Evolutionary conservation across 305 asterid species (phyloP), one percentile per base, ranked within the genome.

Genomic region (Petunia hybrid): DNA sequence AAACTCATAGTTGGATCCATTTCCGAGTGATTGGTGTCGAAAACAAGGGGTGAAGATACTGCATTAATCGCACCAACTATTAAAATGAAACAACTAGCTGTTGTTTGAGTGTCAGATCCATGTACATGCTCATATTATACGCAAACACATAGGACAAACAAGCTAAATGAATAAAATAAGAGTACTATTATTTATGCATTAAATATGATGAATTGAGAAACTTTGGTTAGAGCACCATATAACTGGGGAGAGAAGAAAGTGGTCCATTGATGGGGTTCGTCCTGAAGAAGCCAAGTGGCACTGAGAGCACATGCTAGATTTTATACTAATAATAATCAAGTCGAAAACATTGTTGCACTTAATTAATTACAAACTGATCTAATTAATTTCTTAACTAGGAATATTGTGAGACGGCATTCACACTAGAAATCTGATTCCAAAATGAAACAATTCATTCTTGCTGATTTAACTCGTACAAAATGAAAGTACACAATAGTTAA

Each of bases 81-180:
- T 48, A 9, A 8, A 10, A 35, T 48, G 62, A 2, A 73, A 73
- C 62, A 51, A 62, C 62, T 73, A 40, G 7, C 59, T 40, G 45
- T 73, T 51, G n/a, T 65, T 71, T 3, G 61, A 48, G 61, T 10
- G 45, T 71, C 45, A 71, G 62, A 71, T 48, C 48, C 43, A 46
- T 43, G 38, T 68, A 66, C 73, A 13, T 65, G 8, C 3, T 42
- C 43, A 13, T 22, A 70, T 31, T 48, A 48, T 10, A 48, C 5
- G 10, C 31, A 71, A 71, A 46, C 77, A 71, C 41, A 71, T 46
- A 48, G 40, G 78, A 71, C 78, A 71, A 71, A 39, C 13, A 38
- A 70, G 40, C 31, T 0, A n/a, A n/a, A 42, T 70, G 56, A 43
- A 1, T 69, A 42, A 51, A 51, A 51, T 13, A 65, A 16, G 8